Base-by-base conservation (phyloP, 1,139 yeast genomes). In the Yamadazyma taylorii region DNA sequence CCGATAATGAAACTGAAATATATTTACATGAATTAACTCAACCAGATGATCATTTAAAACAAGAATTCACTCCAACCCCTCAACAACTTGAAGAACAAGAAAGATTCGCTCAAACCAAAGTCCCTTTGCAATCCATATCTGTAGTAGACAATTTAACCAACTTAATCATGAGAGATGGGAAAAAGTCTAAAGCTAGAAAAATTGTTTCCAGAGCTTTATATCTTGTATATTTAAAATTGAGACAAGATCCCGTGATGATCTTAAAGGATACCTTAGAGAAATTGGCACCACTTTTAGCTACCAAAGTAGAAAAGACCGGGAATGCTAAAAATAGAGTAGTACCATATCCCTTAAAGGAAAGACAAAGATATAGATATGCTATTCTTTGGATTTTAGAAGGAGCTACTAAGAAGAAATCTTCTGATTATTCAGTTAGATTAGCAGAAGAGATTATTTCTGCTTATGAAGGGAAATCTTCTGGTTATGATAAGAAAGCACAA, bases 121-220 rank as follows among this genome's bases (percentile, higher is more conserved):
- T 87, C 24, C 96, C 96, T 13, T 58, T 69, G 17, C 69, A 73
- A 50, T 64, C 69, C 24, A 95, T 90, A 50, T 84, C 86, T 12
- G 77, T 83, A 23, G 73, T 92, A 37, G 81, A 82, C 37, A 85
- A 85, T 50, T 77, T 92, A 52, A 81, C 87, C 39, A 88, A 90
- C 58, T 75, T 89, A 65, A 81, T 92, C 42, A 94, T 94, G 98
- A 80, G 88, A 56, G 82, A 87, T 55, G 99, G 99, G 35, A 81
- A 83, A 60, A 92, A 90, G 60, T 79, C 88, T 37, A 69, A 74
- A 37, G 97, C 98, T 1, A 85, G 83, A 56, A 83, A 76, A 52
- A 71, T 75, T 37, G 73, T 94, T 45, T 76, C 84, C 39, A 77
- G 84, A 56, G 95, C 97, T 1, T 69, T 92, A 39, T 89, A 89